Percentiles rank a stretch among this genome's conserved stretches.
phyloP scores from a whole-genome alignment of 805 yeast genomes.

The Kuraishia ogatae region DNA sequence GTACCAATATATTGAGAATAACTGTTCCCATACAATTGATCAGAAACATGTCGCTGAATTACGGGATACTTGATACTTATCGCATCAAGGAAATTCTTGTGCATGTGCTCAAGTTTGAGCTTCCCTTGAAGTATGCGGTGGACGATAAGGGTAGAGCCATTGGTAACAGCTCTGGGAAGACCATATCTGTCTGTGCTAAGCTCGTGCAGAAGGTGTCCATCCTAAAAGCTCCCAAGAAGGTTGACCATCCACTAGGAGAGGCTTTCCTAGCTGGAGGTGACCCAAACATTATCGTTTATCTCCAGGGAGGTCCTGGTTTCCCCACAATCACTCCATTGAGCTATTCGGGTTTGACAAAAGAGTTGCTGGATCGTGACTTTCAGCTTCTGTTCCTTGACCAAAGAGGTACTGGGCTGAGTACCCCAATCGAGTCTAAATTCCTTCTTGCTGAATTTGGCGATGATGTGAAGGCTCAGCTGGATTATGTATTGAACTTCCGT shows the following conservation, averaged over 20 bases:
- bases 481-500: slow-evolving; percentile 35
- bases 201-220: neutral
- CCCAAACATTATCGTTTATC: slow-evolving; percentile 24
- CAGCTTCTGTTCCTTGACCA: slow-evolving; percentile 43
- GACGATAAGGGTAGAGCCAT: neutral
- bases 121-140: neutral
- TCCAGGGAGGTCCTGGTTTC: slow-evolving; percentile 44
- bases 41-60: neutral
- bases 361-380: slow-evolving; percentile 30
- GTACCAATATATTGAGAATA: too few species aligned
- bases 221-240: neutral
- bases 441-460: slow-evolving; percentile 9
- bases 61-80: neutral
- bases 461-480: slow-evolving; percentile 22
- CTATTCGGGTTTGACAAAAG: slow-evolving; percentile 27
- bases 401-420: slow-evolving; percentile 52
- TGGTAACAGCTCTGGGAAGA: neutral
- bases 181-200: neutral
- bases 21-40: neutral
- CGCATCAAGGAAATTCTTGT: neutral
- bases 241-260: neutral
- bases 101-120: neutral
- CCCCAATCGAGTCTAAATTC: slow-evolving; percentile 30
- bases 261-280: slow-evolving; percentile 5
- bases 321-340: slow-evolving; percentile 29